Evolutionary conservation across 768 basidiomycete genomes (phyloP).

Genomic region (Leucocoprinus sp.): DNA sequence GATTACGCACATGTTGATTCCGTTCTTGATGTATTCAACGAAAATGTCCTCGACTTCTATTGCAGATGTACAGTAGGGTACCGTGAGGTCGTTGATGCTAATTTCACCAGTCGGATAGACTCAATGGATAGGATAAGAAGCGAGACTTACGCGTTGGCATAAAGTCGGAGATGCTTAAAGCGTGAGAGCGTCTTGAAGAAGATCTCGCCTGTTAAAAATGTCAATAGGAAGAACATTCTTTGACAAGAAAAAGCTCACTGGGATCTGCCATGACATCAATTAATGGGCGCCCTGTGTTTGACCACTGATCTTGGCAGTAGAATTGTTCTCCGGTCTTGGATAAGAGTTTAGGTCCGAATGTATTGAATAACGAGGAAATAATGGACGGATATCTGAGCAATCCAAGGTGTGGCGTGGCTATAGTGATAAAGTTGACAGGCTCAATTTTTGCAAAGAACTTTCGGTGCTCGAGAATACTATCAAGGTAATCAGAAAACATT

Average conservation of each 20-base stretch:
- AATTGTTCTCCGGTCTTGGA: slow-evolving; percentile 79
- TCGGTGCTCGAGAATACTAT: slow-evolving; percentile 54
- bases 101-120: neutral
- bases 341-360: slow-evolving; percentile 60
- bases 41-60: slow-evolving; percentile 68
- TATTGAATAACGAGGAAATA: slow-evolving; percentile 41
- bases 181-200: slow-evolving; percentile 66
- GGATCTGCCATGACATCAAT: slow-evolving; percentile 79
- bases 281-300: slow-evolving; percentile 53
- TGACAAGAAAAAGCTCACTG: slow-evolving; percentile 27
- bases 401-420: slow-evolving; percentile 81
- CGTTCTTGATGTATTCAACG: slow-evolving; percentile 41
- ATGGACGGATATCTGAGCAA: slow-evolving; percentile 56
- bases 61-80: slow-evolving; percentile 74
- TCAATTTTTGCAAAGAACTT: slow-evolving; percentile 63
- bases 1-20: slow-evolving; percentile 51
- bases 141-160: slow-evolving; percentile 67
- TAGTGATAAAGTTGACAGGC: slow-evolving; percentile 76
- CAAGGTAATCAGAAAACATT: neutral
- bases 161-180: slow-evolving; percentile 67
- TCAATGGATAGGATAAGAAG: neutral
- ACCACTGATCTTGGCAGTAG: slow-evolving; percentile 68
- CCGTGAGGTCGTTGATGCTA: slow-evolving; percentile 71
- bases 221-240: slow-evolving; percentile 3
- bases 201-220: slow-evolving; percentile 41